Percentiles rank a stretch among this genome's conserved stretches.
These are phyloP conservation scores for Fusarium sp. DNA, from an alignment of 2,329 filamentous ascomycete genomes.

Conservation along the genomic window DNA sequence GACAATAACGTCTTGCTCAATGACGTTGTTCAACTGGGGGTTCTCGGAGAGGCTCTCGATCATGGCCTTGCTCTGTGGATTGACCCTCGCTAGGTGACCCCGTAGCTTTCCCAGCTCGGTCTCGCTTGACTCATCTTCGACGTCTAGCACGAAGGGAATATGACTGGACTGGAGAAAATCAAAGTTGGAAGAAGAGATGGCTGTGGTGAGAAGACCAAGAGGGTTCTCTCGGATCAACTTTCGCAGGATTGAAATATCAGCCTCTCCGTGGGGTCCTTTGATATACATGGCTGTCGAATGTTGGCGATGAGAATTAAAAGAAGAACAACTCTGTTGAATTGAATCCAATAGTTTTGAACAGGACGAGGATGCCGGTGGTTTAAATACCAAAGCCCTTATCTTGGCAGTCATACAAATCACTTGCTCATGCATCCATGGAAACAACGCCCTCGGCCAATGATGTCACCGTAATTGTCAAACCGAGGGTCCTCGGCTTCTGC, in stretches of 20 bases:
- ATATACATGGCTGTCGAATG: constrained; percentile 65
- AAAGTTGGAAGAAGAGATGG: constrained; percentile 61
- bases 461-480: not conserved
- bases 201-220: constrained; percentile 72
- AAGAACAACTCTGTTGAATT: not conserved
- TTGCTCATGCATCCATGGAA: not conserved
- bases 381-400: not conserved
- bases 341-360: no score
- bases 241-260: constrained; percentile 60
- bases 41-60: constrained; percentile 56
- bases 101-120: constrained; percentile 61
- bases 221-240: constrained; percentile 70
- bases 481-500: not conserved
- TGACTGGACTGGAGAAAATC: constrained; percentile 69
- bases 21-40: constrained; percentile 37
- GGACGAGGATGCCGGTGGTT: not conserved
- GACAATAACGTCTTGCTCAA: constrained; percentile 69
- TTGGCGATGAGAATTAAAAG: rapidly evolving
- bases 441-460: constrained; percentile 6
- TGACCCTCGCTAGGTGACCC: constrained; percentile 72
- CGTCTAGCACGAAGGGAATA: constrained; percentile 70
- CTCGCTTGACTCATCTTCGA: constrained; percentile 55
- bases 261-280: constrained; percentile 64
- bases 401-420: not conserved
- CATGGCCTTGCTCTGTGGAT: constrained; percentile 73